Base-by-base conservation (phyloP, 352 stramenopile genomes). In the Phytophthora citricola region DNA sequence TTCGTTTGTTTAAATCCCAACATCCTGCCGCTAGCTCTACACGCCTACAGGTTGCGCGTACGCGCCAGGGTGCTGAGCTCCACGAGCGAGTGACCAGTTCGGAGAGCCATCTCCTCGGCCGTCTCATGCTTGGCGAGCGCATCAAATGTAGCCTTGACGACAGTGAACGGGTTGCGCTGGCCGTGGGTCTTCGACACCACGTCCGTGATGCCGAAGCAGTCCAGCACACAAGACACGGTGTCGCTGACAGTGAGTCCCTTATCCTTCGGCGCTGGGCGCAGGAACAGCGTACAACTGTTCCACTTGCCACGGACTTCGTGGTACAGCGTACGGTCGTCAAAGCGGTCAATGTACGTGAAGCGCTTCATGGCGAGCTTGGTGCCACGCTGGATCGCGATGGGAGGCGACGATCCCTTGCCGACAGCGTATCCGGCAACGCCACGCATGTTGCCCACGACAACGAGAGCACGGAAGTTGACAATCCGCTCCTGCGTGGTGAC, bases 321-420 rank as follows among this genome's bases (percentile, higher is more conserved):
- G 63, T 86, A 97, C 40, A 99, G 78, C 52, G 90, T 95, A 52
- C 80, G 78, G 59, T 96, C 81, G 58, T 97, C 82, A 74, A 98
- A 98, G 54, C 94, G 90, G 77, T 99, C 94, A 36, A 98, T 85
- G 81, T 97, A 98, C 62, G 96, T 97, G 51, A 98, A 96, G 67
- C 97, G 96, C 64, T 95, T 94, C 68, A 97, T 95, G 60, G 91
- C 94, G 50, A 94, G 85, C 61, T 95, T 91, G 48, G 76, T 94
- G 50, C 93, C 96, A 48, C 93, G 87, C 43, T 92, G 63, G 22
- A 98, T 92, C 32, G 96, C 95, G 34, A 98, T 87, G 8, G 91
- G 83, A 7, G 92, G 84, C 17, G 87, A 95, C 51, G 87, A 80
- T 17, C 85, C 91, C 69, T 98, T 98, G 40, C 93, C 95, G 27